These are phyloP conservation scores for Huntiella bhutanensis DNA, from an alignment of 2,329 filamentous ascomycete genomes.

Conservation along the genomic window DNA sequence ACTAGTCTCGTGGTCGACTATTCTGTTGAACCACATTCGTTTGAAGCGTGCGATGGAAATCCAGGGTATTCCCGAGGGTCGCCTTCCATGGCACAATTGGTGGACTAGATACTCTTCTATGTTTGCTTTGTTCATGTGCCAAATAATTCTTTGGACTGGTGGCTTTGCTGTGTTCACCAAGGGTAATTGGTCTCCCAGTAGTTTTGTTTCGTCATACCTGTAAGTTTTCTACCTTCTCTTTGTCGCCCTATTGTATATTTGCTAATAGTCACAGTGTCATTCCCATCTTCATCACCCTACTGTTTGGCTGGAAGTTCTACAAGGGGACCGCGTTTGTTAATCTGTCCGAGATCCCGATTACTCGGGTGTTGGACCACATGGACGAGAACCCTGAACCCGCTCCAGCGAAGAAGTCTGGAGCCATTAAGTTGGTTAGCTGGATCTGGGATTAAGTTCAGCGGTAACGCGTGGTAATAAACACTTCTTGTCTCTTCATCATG, in stretches of 20 bases:
- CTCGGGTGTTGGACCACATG: constrained; percentile 29
- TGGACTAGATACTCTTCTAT: constrained; percentile 44
- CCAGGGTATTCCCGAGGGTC: constrained; percentile 30
- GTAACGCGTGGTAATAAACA: neutral
- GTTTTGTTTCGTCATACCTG: constrained; percentile 44
- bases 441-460: constrained; percentile 7
- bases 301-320: constrained; percentile 43
- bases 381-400: constrained; percentile 4
- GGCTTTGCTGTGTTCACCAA: constrained; percentile 45
- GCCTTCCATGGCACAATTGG: constrained; percentile 42
- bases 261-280: constrained; percentile 28
- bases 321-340: constrained; percentile 40
- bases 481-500: constrained; percentile 2
- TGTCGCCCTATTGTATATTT: neutral
- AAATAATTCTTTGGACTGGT: constrained; percentile 49
- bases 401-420: constrained; percentile 2
- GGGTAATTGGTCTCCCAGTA: constrained; percentile 36
- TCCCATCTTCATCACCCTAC: constrained; percentile 36
- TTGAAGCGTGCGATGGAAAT: constrained; percentile 32
- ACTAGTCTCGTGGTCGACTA: constrained; percentile 29
- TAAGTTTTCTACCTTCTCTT: constrained; percentile 20
- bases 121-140: constrained; percentile 37
- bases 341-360: constrained; percentile 31
- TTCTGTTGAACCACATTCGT: constrained; percentile 32
- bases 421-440: constrained; percentile 8